phyloP scores from a whole-genome alignment of 2,329 filamentous ascomycete genomes.

The Venturia oleaginea region DNA sequence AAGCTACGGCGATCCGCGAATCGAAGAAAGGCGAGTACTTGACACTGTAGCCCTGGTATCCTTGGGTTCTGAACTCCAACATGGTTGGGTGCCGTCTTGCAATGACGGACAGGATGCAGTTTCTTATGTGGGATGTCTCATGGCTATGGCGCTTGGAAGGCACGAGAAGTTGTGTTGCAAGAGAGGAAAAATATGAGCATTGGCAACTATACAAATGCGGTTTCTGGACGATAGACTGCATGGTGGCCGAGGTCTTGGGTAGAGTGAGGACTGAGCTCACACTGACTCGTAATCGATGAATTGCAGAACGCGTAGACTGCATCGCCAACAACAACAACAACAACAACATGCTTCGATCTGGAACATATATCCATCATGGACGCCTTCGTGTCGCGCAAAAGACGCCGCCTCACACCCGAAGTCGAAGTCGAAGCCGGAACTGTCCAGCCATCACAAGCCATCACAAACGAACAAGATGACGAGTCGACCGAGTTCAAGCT shows the following conservation, averaged over 20 bases:
- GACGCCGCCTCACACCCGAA: slow-evolving; percentile 21
- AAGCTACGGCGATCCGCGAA: slow-evolving; percentile 79
- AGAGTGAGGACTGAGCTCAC: not conserved
- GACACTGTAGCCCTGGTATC: slow-evolving; percentile 92
- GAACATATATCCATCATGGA: slow-evolving; percentile 23
- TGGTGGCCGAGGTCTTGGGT: slow-evolving; percentile 2
- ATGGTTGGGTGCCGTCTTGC: slow-evolving; percentile 41
- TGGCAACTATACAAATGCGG: not conserved
- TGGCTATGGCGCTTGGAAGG: not conserved
- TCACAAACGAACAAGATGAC: slow-evolving; percentile 37
- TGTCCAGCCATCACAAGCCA: not conserved
- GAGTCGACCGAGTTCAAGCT: slow-evolving; percentile 87
- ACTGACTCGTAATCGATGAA: not conserved
- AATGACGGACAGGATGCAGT: not conserved
- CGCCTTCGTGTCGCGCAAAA: slow-evolving; percentile 30
- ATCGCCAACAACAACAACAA: not conserved
- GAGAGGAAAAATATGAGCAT: not conserved
- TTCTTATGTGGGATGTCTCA: slow-evolving; percentile 2
- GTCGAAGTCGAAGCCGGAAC: slow-evolving; percentile 1
- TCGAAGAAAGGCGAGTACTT: slow-evolving; percentile 99
- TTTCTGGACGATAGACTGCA: not conserved
- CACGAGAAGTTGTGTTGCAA: not conserved
- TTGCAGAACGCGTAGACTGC: not conserved
- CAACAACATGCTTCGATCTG: not conserved
- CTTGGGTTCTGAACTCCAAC: slow-evolving; percentile 89